A percentile compares a stretch with the other conserved stretches of the same genome.
Evolutionary conservation across 805 yeast genomes (phyloP).

Genomic region (Candida jianshihensis): DNA sequence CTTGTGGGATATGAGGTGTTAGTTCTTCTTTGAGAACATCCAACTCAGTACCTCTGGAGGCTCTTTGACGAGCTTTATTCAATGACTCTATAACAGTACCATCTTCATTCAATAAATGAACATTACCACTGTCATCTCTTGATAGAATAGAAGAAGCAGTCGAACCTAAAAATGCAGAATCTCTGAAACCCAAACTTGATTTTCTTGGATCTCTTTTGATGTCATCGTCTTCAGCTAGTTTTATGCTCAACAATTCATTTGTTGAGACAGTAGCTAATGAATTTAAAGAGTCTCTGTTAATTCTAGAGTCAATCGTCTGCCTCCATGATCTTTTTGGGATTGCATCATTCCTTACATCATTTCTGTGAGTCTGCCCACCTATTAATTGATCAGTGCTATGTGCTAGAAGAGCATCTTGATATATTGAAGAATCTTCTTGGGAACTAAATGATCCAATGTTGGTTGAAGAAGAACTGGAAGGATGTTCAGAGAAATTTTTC

Average conservation of each 20-base stretch:
- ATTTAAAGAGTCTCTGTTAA: slow-evolving; percentile 53
- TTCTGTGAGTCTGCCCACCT: slow-evolving; percentile 12
- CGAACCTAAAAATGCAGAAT: slow-evolving; percentile 31
- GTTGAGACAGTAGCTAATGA: slow-evolving; percentile 84
- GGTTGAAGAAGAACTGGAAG: slow-evolving; percentile 45
- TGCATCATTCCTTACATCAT: slow-evolving; percentile 3
- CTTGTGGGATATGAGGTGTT: slow-evolving; percentile 11
- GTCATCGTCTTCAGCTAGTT: slow-evolving; percentile 57
- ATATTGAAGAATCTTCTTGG: slow-evolving; percentile 25
- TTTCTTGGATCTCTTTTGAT: slow-evolving; percentile 37
- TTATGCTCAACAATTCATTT: slow-evolving; percentile 71
- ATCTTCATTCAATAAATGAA: slow-evolving; percentile 22
- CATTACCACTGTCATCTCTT: slow-evolving; percentile 23
- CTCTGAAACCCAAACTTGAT: slow-evolving; percentile 32
- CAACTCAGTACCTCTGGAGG: slow-evolving; percentile 17
- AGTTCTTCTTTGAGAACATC: slow-evolving; percentile 20
- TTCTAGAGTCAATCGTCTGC: slow-evolving; percentile 24
- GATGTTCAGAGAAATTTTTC: slow-evolving; percentile 22
- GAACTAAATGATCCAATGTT: slow-evolving; percentile 33
- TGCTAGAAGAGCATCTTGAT: slow-evolving; percentile 33
- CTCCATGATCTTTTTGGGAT: slow-evolving; percentile 56
- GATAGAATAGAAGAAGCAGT: slow-evolving; percentile 20
- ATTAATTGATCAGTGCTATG: slow-evolving; percentile 34
- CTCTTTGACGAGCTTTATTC: slow-evolving; percentile 12
- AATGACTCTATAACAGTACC: slow-evolving; percentile 20